Percentiles rank a stretch among this genome's conserved stretches.
Conservation (phyloP, 2,329 filamentous ascomycete genomes). For the Nemania sp. region DNA sequence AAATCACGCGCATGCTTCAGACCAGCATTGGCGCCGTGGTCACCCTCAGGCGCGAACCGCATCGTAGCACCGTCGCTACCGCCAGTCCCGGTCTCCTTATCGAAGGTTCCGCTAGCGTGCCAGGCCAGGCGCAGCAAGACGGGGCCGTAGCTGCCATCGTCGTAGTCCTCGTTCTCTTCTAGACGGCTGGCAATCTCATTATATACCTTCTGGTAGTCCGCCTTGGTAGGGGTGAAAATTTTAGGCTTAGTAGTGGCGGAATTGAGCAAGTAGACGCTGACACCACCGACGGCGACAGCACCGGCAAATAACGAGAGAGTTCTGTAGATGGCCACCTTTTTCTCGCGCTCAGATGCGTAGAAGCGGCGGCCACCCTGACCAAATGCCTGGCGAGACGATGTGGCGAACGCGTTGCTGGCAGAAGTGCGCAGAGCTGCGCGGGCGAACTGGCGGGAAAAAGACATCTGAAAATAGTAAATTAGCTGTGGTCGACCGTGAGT, state of each 20-base stretch:
- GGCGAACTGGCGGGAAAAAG: conserved; percentile 54
- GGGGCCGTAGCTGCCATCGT: conserved; percentile 94
- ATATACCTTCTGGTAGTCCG: conserved; percentile 96
- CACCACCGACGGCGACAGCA: conserved; percentile 63
- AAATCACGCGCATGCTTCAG: conserved; percentile 86
- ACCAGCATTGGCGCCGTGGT: conserved; percentile 93
- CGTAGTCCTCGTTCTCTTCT: conserved; percentile 91
- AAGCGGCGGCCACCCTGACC: conserved; percentile 75
- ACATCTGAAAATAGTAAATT: conserved; percentile 42
- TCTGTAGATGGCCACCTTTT: too few relatives aligned
- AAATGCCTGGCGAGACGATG: conserved; percentile 67
- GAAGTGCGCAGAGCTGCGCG: conserved; percentile 62
- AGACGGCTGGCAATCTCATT: conserved; percentile 78
- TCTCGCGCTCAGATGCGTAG: conserved; percentile 78
- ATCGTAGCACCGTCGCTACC: conserved; percentile 97
- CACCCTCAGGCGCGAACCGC: conserved; percentile 86
- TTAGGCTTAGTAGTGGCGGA: conserved; percentile 55
- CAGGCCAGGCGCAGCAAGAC: conserved; percentile 89
- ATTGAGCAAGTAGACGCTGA: conserved; percentile 67
- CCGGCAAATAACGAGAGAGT: too few relatives aligned
- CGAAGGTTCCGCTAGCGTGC: conserved; percentile 92
- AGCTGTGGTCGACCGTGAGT: conserved; percentile 2
- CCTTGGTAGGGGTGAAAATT: conserved; percentile 72
- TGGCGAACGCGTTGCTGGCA: conserved; percentile 61
- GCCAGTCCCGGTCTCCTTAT: conserved; percentile 83